Evolutionary conservation across 202 grass and related monocot genomes (phyloP), one percentile per base, ranked within the genome.

Genomic region (Schoenoplectus tabernaemontani): DNA sequence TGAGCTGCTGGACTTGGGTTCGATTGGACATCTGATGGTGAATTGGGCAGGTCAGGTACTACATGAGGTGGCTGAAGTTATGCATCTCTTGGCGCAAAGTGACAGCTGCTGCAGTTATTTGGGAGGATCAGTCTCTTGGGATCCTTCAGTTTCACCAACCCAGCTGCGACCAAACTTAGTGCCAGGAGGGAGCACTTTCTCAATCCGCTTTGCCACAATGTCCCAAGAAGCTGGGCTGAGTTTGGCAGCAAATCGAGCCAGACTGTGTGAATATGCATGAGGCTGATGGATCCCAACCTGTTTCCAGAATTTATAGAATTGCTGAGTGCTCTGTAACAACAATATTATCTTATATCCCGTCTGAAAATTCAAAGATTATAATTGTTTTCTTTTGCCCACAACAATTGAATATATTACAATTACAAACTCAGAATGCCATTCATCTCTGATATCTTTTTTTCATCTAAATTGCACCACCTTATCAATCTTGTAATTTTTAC

Each of bases 241-340:
- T 28, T 93, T 83, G 0, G 92, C 84, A 51, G 96, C 90, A 89
- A 91, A 99, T 73, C 88, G 89, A 57, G 89, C 96, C 56, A 99
- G 79, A 76, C 96, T 99, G 53, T 79, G 50, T 17, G 89, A 68
- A 73, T 91, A 99, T n/a, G 89, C 78, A 61, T 93, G 83, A 75
- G 85, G 83, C 64, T 90, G 72, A 61, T 90, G 88, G 87, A 89
- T 82, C 15, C 96, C 90, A 66, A 99, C 86, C 96, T 99, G 79
- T 16, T 75, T 11, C 54, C 64, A 28, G 50, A 78, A 78, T 81
- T 72, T 12, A 81, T 57, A 26, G 13, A 83, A 22, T 86, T 84
- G 64, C 16, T 34, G 51, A 87, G 59, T 63, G 30, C 1, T 63
- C 38, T 65, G 20, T 66, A 54, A 39, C 28, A 6, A 84, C 39